phyloP scores from a whole-genome alignment of 257 asterid species.

The Pogostemon cablin region DNA sequence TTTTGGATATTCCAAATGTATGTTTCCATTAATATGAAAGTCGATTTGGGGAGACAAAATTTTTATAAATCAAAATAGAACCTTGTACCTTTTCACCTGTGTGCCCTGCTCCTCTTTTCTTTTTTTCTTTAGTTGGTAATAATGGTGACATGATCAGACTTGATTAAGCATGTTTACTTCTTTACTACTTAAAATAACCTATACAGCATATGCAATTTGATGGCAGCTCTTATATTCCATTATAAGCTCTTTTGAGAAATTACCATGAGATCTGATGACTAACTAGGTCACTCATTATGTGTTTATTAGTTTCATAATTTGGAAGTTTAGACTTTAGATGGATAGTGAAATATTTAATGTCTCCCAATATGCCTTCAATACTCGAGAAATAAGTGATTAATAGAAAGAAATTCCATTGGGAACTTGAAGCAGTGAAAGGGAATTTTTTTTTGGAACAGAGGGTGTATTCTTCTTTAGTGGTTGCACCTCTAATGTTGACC shows the following conservation, averaged over 20 bases:
- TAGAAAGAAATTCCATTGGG: background rate
- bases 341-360: background rate
- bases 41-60: slow-evolving; percentile 3
- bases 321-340: slow-evolving; percentile 19
- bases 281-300: slow-evolving; percentile 6
- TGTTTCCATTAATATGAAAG: background rate
- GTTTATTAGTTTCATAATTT: background rate
- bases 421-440: background rate
- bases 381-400: background rate
- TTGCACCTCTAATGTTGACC: slow-evolving; percentile 18
- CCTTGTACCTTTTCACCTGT: slow-evolving; percentile 8
- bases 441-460: background rate
- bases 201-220: slow-evolving; percentile 18
- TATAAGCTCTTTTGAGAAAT: slow-evolving; percentile 11
- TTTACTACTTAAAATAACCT: background rate
- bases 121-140: slow-evolving; percentile 18
- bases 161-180: background rate
- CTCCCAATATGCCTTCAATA: slow-evolving; percentile 4
- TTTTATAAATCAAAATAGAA: background rate
- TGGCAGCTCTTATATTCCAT: slow-evolving; percentile 20
- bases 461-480: slow-evolving; percentile 27
- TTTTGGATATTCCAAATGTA: background rate
- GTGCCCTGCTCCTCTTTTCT: background rate
- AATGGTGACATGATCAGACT: slow-evolving; percentile 10
- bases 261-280: slow-evolving; percentile 13